A percentile compares a stretch with the other conserved stretches of the same genome.
phyloP scores from a whole-genome alignment of 2,329 filamentous ascomycete genomes.

The Diaporthe sp. region DNA sequence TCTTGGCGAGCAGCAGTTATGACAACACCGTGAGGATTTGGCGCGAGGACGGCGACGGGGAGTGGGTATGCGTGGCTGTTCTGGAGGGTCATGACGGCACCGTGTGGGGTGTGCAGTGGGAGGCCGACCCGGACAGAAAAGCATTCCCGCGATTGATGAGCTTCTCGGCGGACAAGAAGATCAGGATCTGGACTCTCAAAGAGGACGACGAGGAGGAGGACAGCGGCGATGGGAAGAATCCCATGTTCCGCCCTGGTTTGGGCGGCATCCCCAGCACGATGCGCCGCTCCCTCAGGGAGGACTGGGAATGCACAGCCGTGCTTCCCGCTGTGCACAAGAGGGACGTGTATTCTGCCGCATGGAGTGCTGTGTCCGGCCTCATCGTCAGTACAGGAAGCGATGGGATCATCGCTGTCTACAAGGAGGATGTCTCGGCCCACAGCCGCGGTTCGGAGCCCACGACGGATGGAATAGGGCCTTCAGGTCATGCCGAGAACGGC shows the following conservation, averaged over 20 bases:
- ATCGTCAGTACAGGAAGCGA: constrained; percentile 93
- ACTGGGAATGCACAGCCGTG: constrained; percentile 84
- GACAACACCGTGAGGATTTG: constrained; percentile 92
- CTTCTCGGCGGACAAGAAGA: constrained; percentile 86
- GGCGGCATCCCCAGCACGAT: constrained; percentile 90
- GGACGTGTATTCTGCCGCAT: constrained; percentile 86
- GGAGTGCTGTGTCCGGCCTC: constrained; percentile 83
- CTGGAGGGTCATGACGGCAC: constrained; percentile 87
- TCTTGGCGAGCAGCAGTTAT: constrained; percentile 92
- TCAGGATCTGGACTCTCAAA: constrained; percentile 83
- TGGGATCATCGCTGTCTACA: constrained; percentile 84
- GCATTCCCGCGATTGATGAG: constrained; percentile 77
- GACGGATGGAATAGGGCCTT: not conserved
- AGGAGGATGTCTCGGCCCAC: constrained; percentile 62
- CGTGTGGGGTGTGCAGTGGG: constrained; percentile 90
- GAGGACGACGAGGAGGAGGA: constrained; percentile 64
- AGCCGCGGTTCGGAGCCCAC: not conserved
- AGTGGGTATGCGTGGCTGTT: constrained; percentile 91
- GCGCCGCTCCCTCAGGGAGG: constrained; percentile 81
- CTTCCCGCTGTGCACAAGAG: constrained; percentile 83
- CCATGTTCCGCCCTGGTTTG: constrained; percentile 56
- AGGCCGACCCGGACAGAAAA: constrained; percentile 57
- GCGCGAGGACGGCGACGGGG: constrained; percentile 87
- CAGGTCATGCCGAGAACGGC: not conserved
- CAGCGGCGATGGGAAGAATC: constrained; percentile 43